phyloP scores from a whole-genome alignment of 2,329 filamentous ascomycete species.

The Colletotrichum sp. region DNA sequence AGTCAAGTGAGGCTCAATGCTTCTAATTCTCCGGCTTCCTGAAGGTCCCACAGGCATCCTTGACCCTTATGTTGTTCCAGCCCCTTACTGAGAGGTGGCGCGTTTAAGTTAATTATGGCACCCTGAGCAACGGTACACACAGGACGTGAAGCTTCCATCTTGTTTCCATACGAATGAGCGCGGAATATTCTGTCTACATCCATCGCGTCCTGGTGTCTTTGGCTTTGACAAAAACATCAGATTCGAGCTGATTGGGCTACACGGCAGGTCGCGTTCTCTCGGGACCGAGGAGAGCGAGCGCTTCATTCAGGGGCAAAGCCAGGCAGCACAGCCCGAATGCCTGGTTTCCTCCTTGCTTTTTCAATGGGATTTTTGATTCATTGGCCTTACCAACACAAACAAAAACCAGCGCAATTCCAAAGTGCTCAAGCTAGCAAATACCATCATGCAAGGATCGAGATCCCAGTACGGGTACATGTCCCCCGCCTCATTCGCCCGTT shows the following conservation, averaged over 20 bases:
- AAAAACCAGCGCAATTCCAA: not conserved
- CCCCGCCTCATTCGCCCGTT: not conserved
- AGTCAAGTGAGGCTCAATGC: not conserved
- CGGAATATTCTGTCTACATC: not conserved
- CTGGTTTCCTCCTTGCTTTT: not conserved
- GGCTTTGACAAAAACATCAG: not conserved
- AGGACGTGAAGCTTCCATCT: not conserved
- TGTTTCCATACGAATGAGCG: rapidly evolving
- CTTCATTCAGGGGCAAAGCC: not conserved
- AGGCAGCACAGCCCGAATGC: not conserved
- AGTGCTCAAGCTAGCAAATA: not conserved
- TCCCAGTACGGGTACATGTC: not conserved
- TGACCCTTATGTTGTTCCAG: not conserved
- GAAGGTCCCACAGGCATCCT: not conserved
- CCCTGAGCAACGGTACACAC: not conserved
- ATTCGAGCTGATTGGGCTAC: not conserved
- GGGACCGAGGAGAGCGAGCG: not conserved
- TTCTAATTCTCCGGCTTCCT: not conserved
- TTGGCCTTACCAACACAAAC: not conserved
- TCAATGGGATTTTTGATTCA: not conserved
- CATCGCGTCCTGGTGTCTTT: not conserved
- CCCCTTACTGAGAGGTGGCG: not conserved
- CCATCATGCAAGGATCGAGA: not conserved
- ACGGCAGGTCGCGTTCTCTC: not conserved
- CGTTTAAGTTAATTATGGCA: not conserved